These are phyloP conservation scores for Chaetomiaceae sp. DNA, from an alignment of 2,329 filamentous ascomycete genomes.

Conservation along the genomic window DNA sequence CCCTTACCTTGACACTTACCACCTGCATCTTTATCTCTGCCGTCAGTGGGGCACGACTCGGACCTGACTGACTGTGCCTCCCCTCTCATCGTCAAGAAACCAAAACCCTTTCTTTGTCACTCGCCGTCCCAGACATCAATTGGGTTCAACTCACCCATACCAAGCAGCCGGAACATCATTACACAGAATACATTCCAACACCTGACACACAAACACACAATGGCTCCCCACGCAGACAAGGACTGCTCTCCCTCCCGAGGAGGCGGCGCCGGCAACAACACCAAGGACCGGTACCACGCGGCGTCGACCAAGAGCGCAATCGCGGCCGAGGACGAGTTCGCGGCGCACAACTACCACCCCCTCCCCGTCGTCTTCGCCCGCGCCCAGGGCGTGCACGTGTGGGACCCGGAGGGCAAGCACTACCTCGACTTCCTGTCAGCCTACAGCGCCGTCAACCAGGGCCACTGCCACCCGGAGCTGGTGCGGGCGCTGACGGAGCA, in stretches of 20 bases:
- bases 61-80: no score
- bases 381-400: conserved; percentile 81
- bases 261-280: background rate
- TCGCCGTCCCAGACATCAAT: no score
- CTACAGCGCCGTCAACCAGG: conserved; percentile 97
- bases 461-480: conserved; percentile 94
- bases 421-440: conserved; percentile 98
- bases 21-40: no score
- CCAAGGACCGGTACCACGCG: conserved; percentile 56
- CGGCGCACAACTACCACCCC: conserved; percentile 98
- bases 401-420: conserved; percentile 93
- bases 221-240: conserved; percentile 54
- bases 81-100: no score
- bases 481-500: conserved; percentile 87
- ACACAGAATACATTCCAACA: no score
- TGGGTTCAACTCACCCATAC: no score
- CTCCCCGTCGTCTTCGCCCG: conserved; percentile 88
- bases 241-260: conserved; percentile 31
- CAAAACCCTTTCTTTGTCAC: no score
- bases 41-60: no score
- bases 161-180: no score
- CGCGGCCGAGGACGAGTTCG: conserved; percentile 72
- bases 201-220: conserved; percentile 21
- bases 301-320: conserved; percentile 77
- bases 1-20: no score